Evolutionary conservation across 352 stramenopile species (phyloP).

Genomic region (Globisporangium cederbergense): DNA sequence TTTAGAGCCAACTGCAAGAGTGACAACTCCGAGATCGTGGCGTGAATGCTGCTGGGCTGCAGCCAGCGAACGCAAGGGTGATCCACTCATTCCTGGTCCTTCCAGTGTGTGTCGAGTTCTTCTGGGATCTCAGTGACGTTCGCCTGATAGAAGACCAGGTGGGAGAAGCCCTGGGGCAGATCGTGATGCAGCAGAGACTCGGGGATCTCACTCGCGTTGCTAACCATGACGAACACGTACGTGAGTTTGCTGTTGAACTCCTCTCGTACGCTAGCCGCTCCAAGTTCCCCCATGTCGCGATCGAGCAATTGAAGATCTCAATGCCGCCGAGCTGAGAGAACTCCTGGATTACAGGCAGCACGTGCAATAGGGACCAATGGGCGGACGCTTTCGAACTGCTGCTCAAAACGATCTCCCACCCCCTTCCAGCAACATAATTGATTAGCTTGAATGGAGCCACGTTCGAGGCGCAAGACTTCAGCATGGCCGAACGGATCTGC

Average conservation of each 20-base stretch:
- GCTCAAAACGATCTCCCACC: too few relatives aligned
- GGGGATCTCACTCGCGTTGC: not conserved
- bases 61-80: not conserved
- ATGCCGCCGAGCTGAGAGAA: constrained; percentile 11
- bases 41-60: constrained; percentile 27
- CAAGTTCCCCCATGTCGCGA: not conserved
- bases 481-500: not conserved
- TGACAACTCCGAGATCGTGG: constrained; percentile 46
- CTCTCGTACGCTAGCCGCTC: not conserved
- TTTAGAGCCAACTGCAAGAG: constrained; percentile 27
- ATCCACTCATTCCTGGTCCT: not conserved
- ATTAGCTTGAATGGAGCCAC: not conserved
- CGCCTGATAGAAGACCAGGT: not conserved
- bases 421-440: too few relatives aligned
- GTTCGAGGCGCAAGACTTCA: not conserved
- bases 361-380: not conserved
- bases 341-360: constrained; percentile 14
- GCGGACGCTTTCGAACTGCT: too few relatives aligned
- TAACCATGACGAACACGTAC: constrained; percentile 2
- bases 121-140: constrained; percentile 5
- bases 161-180: not conserved
- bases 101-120: not conserved
- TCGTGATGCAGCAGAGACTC: not conserved
- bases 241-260: not conserved
- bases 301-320: constrained; percentile 8